phyloP scores from a whole-genome alignment of 2,329 filamentous ascomycete genomes.

The Nannizziopsis arthrosporioides region DNA sequence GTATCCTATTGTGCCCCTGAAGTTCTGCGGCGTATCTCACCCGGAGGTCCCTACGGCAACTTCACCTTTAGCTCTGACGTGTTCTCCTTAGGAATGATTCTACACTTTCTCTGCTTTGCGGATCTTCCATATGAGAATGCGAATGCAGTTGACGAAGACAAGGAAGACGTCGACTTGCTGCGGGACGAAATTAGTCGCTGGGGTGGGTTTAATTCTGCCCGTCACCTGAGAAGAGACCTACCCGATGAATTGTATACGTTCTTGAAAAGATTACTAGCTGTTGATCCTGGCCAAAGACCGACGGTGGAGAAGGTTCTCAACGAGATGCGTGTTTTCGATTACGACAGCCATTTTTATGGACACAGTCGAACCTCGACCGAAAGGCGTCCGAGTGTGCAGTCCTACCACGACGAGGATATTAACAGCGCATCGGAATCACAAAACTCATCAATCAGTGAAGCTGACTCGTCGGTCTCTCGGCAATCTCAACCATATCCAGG shows the following conservation, averaged over 20 bases:
- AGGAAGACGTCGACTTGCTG: slow-evolving; percentile 77
- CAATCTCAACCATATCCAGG: slow-evolving; percentile 4
- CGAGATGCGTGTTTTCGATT: slow-evolving; percentile 49
- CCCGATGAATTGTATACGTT: slow-evolving; percentile 77
- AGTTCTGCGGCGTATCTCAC: slow-evolving; percentile 56
- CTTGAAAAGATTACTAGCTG: slow-evolving; percentile 65
- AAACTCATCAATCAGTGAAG: slow-evolving; percentile 16
- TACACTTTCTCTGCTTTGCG: slow-evolving; percentile 96
- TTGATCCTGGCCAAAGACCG: slow-evolving; percentile 65
- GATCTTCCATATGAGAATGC: slow-evolving; percentile 74
- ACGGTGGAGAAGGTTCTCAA: slow-evolving; percentile 74
- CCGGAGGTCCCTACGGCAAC: slow-evolving; percentile 66
- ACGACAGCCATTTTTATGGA: slow-evolving; percentile 33
- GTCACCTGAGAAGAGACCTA: slow-evolving; percentile 64
- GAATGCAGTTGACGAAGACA: slow-evolving; percentile 77
- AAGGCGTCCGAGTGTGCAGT: slow-evolving; percentile 24
- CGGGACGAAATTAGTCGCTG: slow-evolving; percentile 76
- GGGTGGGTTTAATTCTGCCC: slow-evolving; percentile 73
- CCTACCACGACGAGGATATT: slow-evolving; percentile 30
- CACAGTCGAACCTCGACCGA: slow-evolving; percentile 25
- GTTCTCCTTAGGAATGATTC: slow-evolving; percentile 96
- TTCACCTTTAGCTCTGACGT: slow-evolving; percentile 96
- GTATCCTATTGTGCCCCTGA: slow-evolving; percentile 97
- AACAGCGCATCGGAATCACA: slow-evolving; percentile 15
- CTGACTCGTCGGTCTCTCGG: not conserved